Percentiles rank a stretch among this genome's conserved stretches.
Evolutionary conservation across 176 grass and related monocot genomes (phyloP).

Genomic region (Elaeis guineensis): DNA sequence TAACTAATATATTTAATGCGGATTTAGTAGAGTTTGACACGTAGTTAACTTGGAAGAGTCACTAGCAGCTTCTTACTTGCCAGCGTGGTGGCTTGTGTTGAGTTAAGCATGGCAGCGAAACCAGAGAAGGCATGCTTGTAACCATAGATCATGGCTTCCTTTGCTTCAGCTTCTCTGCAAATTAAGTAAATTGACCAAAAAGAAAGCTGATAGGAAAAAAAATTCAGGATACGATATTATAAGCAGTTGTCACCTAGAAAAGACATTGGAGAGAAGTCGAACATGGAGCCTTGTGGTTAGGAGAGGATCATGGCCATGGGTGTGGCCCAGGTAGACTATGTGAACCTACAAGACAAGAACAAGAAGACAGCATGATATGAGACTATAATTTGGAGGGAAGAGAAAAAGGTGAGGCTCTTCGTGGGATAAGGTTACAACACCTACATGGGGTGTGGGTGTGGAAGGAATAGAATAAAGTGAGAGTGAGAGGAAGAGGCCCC

Average conservation of each 20-base stretch:
- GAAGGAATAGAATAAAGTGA: slow-evolving; percentile 34
- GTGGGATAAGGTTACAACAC: slow-evolving; percentile 10
- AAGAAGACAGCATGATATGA: slow-evolving; percentile 17
- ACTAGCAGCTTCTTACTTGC: slow-evolving; percentile 29
- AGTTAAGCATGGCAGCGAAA: slow-evolving; percentile 79
- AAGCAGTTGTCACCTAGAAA: slow-evolving; percentile 36
- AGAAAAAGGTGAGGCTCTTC: slow-evolving; percentile 29
- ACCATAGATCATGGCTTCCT: slow-evolving; percentile 68
- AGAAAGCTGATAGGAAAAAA: slow-evolving; percentile 2
- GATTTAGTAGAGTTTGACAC: slow-evolving; percentile 4
- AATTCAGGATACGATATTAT: no score
- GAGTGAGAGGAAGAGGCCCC: slow-evolving; percentile 40
- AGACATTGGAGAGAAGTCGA: slow-evolving; percentile 66
- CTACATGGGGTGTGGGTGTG: slow-evolving; percentile 21
- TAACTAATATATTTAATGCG: background rate
- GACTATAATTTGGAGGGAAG: slow-evolving; percentile 4
- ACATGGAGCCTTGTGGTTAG: slow-evolving; percentile 62
- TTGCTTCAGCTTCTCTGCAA: slow-evolving; percentile 66
- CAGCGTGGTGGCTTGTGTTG: slow-evolving; percentile 63
- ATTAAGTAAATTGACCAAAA: slow-evolving; percentile 16
- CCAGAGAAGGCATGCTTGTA: slow-evolving; percentile 86
- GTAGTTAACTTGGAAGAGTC: background rate
- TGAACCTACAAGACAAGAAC: slow-evolving; percentile 63
- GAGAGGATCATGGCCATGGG: slow-evolving; percentile 41
- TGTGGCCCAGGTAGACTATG: slow-evolving; percentile 86